These are phyloP conservation scores for Tylopilus balloui DNA, from an alignment of 768 basidiomycete species.

Conservation along the genomic window DNA sequence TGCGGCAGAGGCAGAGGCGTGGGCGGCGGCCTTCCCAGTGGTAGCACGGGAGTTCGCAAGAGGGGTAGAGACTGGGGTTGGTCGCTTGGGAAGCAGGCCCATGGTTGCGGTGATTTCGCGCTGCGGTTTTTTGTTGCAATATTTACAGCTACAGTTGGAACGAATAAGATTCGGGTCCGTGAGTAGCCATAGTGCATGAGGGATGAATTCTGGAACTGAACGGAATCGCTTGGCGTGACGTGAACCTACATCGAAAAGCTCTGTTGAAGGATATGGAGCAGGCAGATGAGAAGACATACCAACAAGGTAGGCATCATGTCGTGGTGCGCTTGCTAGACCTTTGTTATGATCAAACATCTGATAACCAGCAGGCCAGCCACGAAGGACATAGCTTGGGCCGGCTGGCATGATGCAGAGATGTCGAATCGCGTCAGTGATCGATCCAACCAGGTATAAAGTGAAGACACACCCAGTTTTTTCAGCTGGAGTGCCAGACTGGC, in stretches of 20 bases:
- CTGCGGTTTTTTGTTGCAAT: constrained; percentile 67
- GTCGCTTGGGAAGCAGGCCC: constrained; percentile 37
- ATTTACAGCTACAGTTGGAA: constrained; percentile 66
- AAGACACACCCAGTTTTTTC: constrained; percentile 46
- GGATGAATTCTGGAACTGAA: constrained; percentile 80
- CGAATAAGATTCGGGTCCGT: constrained; percentile 45
- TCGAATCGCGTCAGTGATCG: constrained; percentile 1
- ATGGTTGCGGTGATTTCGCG: constrained; percentile 63
- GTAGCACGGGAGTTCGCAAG: constrained; percentile 17
- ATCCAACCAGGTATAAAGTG: neutral
- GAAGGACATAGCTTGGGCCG: constrained; percentile 55
- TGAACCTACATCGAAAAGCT: constrained; percentile 34
- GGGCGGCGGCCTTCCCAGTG: constrained; percentile 16
- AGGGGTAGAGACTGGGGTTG: constrained; percentile 31
- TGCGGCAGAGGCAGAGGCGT: neutral
- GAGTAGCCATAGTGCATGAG: constrained; percentile 79
- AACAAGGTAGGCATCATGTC: constrained; percentile 76
- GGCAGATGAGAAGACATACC: constrained; percentile 41
- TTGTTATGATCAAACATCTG: constrained; percentile 73
- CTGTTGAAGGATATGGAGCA: neutral
- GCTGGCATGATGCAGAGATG: neutral
- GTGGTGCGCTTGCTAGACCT: constrained; percentile 46
- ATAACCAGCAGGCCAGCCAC: constrained; percentile 64
- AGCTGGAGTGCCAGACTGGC: constrained; percentile 40
- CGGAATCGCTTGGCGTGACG: constrained; percentile 53